Evolutionary conservation across 106 monocot genomes (phyloP).

Genomic region (Acorus calamus): DNA sequence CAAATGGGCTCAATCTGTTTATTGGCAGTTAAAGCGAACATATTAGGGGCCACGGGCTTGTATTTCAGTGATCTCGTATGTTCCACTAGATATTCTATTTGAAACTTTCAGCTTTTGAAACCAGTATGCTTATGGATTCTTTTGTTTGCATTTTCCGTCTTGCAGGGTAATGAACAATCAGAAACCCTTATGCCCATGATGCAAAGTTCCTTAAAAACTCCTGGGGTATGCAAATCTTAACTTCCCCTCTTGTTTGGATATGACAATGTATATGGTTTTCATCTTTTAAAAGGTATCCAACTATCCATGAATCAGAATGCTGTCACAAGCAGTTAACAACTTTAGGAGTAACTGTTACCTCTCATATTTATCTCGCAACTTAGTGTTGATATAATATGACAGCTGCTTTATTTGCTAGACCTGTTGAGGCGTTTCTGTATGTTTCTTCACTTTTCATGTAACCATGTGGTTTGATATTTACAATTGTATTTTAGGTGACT

Average conservation of each 20-base stretch:
- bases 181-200: neutral
- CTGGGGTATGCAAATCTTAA: constrained; percentile 5
- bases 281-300: too few relatives aligned
- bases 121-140: neutral
- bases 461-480: neutral
- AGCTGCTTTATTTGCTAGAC: too few relatives aligned
- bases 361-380: too few relatives aligned
- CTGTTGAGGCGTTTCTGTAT: too few relatives aligned
- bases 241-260: neutral
- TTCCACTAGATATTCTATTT: neutral
- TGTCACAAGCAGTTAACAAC: too few relatives aligned
- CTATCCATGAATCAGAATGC: too few relatives aligned
- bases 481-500: constrained; percentile 19
- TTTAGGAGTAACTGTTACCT: too few relatives aligned
- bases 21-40: constrained; percentile 42
- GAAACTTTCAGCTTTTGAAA: neutral
- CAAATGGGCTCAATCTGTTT: neutral
- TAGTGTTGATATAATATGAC: too few relatives aligned
- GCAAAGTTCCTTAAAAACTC: constrained; percentile 6
- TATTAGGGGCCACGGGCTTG: constrained; percentile 25
- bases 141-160: neutral
- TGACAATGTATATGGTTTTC: too few relatives aligned
- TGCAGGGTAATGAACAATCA: constrained; percentile 15
- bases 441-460: neutral
- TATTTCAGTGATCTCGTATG: constrained; percentile 44